phyloP scores from a whole-genome alignment of 371 early-diverging fungal species.

The Funneliformis caledonium region DNA sequence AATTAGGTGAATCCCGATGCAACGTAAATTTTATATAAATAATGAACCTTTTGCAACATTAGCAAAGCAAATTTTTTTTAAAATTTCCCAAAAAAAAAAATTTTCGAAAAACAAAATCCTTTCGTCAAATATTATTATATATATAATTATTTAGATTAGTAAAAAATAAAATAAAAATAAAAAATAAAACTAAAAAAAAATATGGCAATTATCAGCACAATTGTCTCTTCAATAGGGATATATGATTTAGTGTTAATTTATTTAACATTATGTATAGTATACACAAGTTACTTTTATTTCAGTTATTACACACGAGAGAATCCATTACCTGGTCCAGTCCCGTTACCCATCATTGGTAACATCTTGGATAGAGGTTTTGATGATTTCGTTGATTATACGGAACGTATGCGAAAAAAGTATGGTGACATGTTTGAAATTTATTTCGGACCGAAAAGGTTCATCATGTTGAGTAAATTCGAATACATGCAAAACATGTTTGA shows the following conservation, averaged over 20 bases:
- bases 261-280: neutral
- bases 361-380: neutral
- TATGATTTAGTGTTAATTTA: neutral
- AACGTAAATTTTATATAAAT: no score
- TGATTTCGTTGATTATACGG: neutral
- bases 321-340: neutral
- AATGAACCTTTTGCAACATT: no score
- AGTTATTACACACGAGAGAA: neutral
- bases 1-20: no score
- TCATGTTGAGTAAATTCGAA: neutral
- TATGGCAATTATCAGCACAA: no score
- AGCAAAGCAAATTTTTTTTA: no score
- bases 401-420: neutral
- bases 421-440: neutral
- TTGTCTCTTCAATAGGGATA: neutral
- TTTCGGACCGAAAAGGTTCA: neutral
- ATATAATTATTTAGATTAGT: no score
- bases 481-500: neutral
- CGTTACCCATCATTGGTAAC: neutral
- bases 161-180: no score
- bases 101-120: no score
- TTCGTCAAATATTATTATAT: no score
- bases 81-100: no score
- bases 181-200: no score
- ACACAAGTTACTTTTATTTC: neutral